Evolutionary conservation across 768 basidiomycete genomes (phyloP).

Genomic region (Tulasnella sp.): DNA sequence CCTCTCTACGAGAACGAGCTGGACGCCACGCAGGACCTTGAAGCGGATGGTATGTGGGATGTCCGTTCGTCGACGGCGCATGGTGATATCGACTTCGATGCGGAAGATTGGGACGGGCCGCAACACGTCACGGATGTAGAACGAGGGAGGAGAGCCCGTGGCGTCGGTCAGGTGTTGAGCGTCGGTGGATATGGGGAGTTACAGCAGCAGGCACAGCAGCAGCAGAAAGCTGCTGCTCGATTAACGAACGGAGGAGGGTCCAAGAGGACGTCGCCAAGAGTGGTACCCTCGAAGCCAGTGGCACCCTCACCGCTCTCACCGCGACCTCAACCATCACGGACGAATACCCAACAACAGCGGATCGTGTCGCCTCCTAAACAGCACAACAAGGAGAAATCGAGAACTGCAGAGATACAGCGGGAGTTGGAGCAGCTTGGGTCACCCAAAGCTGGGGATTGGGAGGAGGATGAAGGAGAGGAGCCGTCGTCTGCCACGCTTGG

Average conservation of each 20-base stretch:
- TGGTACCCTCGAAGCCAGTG: not conserved
- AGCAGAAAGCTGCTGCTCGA: not conserved
- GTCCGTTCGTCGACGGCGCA: not conserved
- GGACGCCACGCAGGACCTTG: not conserved
- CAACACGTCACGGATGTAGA: not conserved
- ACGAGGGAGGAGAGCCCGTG: conserved; percentile 4
- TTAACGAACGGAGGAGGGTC: not conserved
- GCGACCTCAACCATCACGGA: not conserved
- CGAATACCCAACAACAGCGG: not conserved
- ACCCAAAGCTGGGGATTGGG: conserved; percentile 8
- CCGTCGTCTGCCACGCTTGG: not conserved
- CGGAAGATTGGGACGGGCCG: conserved; percentile 3
- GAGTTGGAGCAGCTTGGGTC: conserved; percentile 11
- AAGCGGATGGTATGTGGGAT: not conserved
- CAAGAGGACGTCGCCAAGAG: not conserved
- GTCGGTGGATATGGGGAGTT: not conserved
- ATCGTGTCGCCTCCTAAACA: conserved; percentile 1
- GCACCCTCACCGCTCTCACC: not conserved
- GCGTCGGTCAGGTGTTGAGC: conserved; percentile 2
- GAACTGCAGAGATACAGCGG: conserved; percentile 4
- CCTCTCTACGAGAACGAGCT: conserved; percentile 14
- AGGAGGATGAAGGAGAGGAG: conserved; percentile 18
- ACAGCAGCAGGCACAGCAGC: not conserved
- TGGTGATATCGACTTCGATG: conserved; percentile 13
- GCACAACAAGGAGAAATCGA: conserved; percentile 3